Conservation (phyloP, 192 early-diverging fungal genomes). For the Haplosporangium gracile region DNA sequence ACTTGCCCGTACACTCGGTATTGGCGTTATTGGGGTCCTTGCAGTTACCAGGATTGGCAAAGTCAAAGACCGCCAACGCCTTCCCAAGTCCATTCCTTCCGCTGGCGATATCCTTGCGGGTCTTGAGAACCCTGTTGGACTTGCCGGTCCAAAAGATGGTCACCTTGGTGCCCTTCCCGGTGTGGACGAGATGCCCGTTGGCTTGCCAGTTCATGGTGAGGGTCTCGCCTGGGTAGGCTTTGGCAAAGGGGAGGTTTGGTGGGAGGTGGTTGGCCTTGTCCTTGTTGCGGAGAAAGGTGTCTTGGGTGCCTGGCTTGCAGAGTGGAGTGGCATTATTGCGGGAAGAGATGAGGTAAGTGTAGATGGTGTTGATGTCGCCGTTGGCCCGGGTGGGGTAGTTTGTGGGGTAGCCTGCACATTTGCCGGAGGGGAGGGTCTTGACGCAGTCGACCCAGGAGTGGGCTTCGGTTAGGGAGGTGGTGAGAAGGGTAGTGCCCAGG, state of each 20-base stretch:
- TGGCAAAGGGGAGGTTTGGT: conserved; percentile 59
- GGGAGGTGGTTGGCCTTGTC: not conserved
- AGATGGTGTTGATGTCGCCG: conserved; percentile 61
- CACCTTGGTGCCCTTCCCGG: conserved; percentile 7
- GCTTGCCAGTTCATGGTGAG: conserved; percentile 65
- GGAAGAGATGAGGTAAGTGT: conserved; percentile 64
- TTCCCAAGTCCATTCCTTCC: conserved; percentile 23
- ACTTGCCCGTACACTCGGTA: conserved; percentile 62
- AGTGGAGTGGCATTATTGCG: conserved; percentile 56
- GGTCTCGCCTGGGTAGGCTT: conserved; percentile 63
- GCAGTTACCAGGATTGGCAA: conserved; percentile 63
- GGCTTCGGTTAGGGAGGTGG: conserved; percentile 54
- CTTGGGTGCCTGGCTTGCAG: conserved; percentile 60
- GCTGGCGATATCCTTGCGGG: conserved; percentile 29
- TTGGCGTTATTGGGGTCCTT: conserved; percentile 56
- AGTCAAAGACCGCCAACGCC: conserved; percentile 58
- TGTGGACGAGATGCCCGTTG: conserved; percentile 64
- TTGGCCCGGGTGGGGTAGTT: conserved; percentile 66
- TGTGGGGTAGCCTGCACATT: conserved; percentile 63
- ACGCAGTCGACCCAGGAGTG: conserved; percentile 74
- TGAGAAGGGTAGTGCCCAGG: not conserved
- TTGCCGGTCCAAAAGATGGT: conserved; percentile 36
- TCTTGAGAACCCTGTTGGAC: conserved; percentile 23
- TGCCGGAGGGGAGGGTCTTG: conserved; percentile 59
- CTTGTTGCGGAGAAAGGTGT: conserved; percentile 42